These are phyloP conservation scores for Psilocybe mexicana DNA, from an alignment of 1,284 basidiomycete genomes.

Conservation along the genomic window DNA sequence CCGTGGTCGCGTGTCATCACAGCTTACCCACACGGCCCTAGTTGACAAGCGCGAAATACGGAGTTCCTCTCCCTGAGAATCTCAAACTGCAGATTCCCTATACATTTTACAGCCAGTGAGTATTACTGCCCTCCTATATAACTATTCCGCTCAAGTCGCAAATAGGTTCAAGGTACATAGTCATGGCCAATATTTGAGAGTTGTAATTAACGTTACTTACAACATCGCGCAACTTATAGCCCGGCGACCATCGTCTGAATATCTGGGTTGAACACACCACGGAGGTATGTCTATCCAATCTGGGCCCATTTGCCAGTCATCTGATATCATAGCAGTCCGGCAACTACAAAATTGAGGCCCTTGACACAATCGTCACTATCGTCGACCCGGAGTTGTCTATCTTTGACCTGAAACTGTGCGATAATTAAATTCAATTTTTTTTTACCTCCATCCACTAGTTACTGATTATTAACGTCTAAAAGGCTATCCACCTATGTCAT, in stretches of 20 bases:
- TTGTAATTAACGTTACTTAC: background rate
- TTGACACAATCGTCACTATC: constrained; percentile 78
- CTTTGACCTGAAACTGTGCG: constrained; percentile 82
- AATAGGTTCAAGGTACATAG: constrained; percentile 68
- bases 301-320: background rate
- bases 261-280: constrained; percentile 77
- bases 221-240: constrained; percentile 37
- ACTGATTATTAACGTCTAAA: constrained; percentile 52
- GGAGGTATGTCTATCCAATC: constrained; percentile 48
- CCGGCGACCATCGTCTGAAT: constrained; percentile 78
- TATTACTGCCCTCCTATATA: constrained; percentile 18
- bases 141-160: constrained; percentile 21
- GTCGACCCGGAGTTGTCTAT: constrained; percentile 81
- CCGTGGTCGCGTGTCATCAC: background rate
- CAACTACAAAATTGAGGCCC: constrained; percentile 67
- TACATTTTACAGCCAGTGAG: constrained; percentile 83
- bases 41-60: constrained; percentile 66
- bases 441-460: background rate
- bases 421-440: background rate
- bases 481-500: constrained; percentile 80
- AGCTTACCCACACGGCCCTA: constrained; percentile 25
- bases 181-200: background rate
- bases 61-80: constrained; percentile 60
- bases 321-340: constrained; percentile 20
- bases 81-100: constrained; percentile 75